Base-by-base conservation (phyloP, 139 green algal genomes). In the Gonium pectorale region DNA sequence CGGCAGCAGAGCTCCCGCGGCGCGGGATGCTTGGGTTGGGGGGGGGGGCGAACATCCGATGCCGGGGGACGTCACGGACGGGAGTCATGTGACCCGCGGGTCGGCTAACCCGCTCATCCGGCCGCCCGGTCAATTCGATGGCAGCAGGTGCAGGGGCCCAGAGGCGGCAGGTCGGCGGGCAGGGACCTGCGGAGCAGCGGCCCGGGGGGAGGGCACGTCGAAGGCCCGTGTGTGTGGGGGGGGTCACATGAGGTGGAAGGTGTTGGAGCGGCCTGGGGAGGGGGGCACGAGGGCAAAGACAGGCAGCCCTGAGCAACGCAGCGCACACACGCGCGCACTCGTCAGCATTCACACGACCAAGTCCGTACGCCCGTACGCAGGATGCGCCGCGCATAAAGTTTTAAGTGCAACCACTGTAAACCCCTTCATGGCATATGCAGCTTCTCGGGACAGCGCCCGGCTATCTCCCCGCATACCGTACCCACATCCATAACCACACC, bases 111-210 rank as follows among this genome's bases (percentile, higher is more conserved):
- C 46, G 46, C 46, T 54, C 46, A 54, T 11, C 56, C 56, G 5
- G 15, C 56, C 19, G 56, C 56, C 29, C 59, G 40, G 40, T 82
- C 60, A 41, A 71, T 60, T 21, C 59, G 40, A 40, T 82, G 75
- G 43, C 60, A 71, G 75, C 75, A 82, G 1, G 40, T 44, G 41
- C 75, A 82, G 6, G 17, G 59, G 24, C 75, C 75, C 29, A 82
- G 70, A 2, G 46, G 44, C 4, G 46, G 31, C 40, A 71, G 29
- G 56, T 31, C 75, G 29, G 3, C 29, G 6, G 75, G 75, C 26
- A 82, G n/a, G 5, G 38, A 22, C 54, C 75, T 82, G 75, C 11
- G 15, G 9, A 3, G n/a, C n/a, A 44, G 2, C 33, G 6, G 63
- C 21, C 29, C 31, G 31, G 51, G 24, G 8, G 24, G 0, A 64